These are phyloP conservation scores for Pseudognaphalium luteoalbum DNA, from an alignment of 129 eudicot genomes.

Conservation along the genomic window DNA sequence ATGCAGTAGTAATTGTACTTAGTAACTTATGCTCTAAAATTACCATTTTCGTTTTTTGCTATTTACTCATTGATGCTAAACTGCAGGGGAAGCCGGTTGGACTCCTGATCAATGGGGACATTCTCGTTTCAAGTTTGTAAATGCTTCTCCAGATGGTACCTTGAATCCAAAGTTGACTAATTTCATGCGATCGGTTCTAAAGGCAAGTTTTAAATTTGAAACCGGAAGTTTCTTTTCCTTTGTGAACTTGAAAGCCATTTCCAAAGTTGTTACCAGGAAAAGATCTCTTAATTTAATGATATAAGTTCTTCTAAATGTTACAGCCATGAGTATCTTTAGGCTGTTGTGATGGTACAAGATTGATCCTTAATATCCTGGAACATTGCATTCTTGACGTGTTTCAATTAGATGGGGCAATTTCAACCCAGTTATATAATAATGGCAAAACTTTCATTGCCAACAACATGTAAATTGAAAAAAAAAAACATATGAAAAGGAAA, in stretches of 20 bases:
- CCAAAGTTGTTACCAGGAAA: not conserved
- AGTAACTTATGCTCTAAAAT: not conserved
- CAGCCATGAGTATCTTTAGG: too few species aligned
- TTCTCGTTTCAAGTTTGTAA: slow-evolving; percentile 67
- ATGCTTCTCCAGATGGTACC: slow-evolving; percentile 60
- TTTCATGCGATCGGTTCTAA: slow-evolving; percentile 83
- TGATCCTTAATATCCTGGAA: not conserved
- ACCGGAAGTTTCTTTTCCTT: not conserved
- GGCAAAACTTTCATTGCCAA: not conserved
- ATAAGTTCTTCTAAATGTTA: too few species aligned
- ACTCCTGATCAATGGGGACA: slow-evolving; percentile 93
- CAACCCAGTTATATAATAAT: not conserved
- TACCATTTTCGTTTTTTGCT: not conserved
- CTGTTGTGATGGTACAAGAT: too few species aligned
- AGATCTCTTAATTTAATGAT: not conserved
- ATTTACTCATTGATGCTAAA: slow-evolving; percentile 8
- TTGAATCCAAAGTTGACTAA: slow-evolving; percentile 72
- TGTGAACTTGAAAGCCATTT: not conserved
- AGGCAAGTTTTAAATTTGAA: slow-evolving; percentile 46
- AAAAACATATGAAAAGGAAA: not conserved
- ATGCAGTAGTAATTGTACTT: not conserved
- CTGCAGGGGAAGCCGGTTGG: slow-evolving; percentile 96
- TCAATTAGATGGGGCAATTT: not conserved
- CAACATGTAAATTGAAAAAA: not conserved
- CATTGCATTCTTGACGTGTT: not conserved